A percentile compares a stretch with the other conserved stretches of the same genome.
These are phyloP conservation scores for Lentinula edodes DNA, from an alignment of 768 basidiomycete species.

Conservation along the genomic window DNA sequence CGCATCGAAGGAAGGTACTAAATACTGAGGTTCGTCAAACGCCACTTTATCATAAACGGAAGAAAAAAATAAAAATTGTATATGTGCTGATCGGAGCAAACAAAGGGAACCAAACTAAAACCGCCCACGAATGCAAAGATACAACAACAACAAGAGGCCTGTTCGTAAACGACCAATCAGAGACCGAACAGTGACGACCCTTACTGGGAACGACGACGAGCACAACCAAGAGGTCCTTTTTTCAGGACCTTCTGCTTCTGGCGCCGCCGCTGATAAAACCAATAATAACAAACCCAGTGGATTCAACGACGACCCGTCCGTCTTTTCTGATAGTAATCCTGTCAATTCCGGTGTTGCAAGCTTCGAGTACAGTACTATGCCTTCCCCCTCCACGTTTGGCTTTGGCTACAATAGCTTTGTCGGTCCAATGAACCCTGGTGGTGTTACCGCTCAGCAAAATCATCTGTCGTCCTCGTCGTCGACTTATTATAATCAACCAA, in stretches of 20 bases:
- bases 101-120: not conserved
- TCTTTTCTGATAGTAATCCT: not conserved
- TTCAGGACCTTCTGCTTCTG: not conserved
- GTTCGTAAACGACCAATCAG: not conserved
- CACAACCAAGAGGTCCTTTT: not conserved
- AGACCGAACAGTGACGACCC: constrained; percentile 1
- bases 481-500: not conserved
- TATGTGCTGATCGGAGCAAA: not conserved
- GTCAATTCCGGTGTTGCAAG: not conserved
- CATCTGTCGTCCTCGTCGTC: not conserved
- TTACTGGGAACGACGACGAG: not conserved
- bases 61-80: not conserved
- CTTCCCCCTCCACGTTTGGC: not conserved
- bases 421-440: not conserved
- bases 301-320: not conserved
- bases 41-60: too few species aligned
- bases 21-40: too few species aligned
- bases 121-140: not conserved
- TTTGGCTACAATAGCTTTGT: constrained; percentile 7
- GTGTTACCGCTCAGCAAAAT: not conserved
- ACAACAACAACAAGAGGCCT: not conserved
- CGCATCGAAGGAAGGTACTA: too few species aligned
- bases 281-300: not conserved
- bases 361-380: not conserved
- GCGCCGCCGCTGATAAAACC: too few species aligned